A percentile compares a stretch with the other conserved stretches of the same genome.
Evolutionary conservation across 495 filamentous ascomycete species (phyloP).

Genomic region (Penicillium desertorum): DNA sequence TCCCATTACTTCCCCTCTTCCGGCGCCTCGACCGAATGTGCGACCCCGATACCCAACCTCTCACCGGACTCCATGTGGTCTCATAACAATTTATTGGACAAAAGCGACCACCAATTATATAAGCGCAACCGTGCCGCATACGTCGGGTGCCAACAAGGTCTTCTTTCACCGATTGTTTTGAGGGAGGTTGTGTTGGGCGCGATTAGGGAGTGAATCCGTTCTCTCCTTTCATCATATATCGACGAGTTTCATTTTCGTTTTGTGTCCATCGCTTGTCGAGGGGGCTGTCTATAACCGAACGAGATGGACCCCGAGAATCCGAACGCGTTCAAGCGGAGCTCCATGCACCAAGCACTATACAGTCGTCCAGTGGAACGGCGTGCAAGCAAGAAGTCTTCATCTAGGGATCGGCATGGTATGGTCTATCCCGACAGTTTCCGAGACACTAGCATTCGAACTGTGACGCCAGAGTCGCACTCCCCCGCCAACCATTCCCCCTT

Average conservation of each 20-base stretch:
- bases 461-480: constrained; percentile 47
- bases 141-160: constrained; percentile 21
- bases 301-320: constrained; percentile 50
- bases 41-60: constrained; percentile 25
- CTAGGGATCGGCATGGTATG: constrained; percentile 53
- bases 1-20: constrained; percentile 27
- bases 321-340: constrained; percentile 46
- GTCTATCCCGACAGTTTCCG: constrained; percentile 54
- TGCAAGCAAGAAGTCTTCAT: constrained; percentile 55
- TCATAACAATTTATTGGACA: constrained; percentile 39
- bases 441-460: constrained; percentile 48
- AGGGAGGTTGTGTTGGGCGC: constrained; percentile 26
- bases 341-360: constrained; percentile 43
- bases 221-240: constrained; percentile 18
- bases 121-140: constrained; percentile 37
- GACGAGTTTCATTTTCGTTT: constrained; percentile 29
- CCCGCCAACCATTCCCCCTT: constrained; percentile 39
- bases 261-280: constrained; percentile 15
- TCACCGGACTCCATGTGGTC: constrained; percentile 48
- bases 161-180: constrained; percentile 17
- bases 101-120: constrained; percentile 40
- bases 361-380: constrained; percentile 50
- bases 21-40: constrained; percentile 38
- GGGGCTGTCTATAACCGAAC: constrained; percentile 14
- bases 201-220: constrained; percentile 5